phyloP scores from a whole-genome alignment of 495 filamentous ascomycete species.

The Cladorrhinum samala region DNA sequence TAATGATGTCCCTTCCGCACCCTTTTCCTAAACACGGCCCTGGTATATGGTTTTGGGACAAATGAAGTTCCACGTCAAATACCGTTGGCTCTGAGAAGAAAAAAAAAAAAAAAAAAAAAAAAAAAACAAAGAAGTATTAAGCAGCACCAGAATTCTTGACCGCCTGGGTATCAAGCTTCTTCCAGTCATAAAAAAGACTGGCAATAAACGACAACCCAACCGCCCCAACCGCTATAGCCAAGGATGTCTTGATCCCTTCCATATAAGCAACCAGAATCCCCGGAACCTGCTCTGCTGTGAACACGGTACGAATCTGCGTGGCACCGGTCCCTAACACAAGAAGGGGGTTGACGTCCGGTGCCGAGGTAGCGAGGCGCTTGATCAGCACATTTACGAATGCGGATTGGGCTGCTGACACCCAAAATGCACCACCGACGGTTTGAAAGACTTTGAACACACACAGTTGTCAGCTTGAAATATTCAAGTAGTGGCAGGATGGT shows the following conservation, averaged over 20 bases:
- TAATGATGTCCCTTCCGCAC: no score
- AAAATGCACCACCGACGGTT: slow-evolving; percentile 43
- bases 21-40: no score
- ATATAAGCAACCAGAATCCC: slow-evolving; percentile 54
- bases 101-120: background rate
- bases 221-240: slow-evolving; percentile 34
- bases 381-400: slow-evolving; percentile 45
- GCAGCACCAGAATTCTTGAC: slow-evolving; percentile 15
- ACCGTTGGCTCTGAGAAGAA: no score
- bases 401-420: slow-evolving; percentile 40
- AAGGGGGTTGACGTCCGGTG: slow-evolving; percentile 41
- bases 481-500: background rate
- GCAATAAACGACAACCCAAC: slow-evolving; percentile 19
- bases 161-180: slow-evolving; percentile 18
- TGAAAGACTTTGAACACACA: slow-evolving; percentile 42
- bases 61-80: no score
- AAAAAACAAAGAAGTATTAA: no score
- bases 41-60: no score
- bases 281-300: slow-evolving; percentile 35
- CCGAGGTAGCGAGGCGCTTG: slow-evolving; percentile 25
- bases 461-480: background rate
- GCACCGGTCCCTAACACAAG: slow-evolving; percentile 30
- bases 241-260: slow-evolving; percentile 46
- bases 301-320: slow-evolving; percentile 34
- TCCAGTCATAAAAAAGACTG: slow-evolving; percentile 21